Evolutionary conservation across 352 stramenopile genomes (phyloP).

Genomic region (Pythium periplocum): DNA sequence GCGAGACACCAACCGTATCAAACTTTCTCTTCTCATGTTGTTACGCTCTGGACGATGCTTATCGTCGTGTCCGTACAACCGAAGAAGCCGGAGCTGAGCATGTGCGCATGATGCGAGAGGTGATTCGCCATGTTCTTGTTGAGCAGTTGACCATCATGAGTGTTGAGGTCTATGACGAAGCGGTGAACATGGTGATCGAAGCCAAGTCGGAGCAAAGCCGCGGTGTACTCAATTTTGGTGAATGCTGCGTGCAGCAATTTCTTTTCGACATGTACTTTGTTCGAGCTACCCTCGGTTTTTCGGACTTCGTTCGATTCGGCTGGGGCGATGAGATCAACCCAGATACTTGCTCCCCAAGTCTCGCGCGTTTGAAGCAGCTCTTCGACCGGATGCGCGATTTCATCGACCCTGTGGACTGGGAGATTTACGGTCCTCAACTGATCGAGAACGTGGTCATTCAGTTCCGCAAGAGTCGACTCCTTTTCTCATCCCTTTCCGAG

Average conservation of each 20-base stretch:
- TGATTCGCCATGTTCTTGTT: slow-evolving; percentile 63
- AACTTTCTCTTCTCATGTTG: slow-evolving; percentile 84
- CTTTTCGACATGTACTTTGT: slow-evolving; percentile 90
- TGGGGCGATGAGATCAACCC: slow-evolving; percentile 79
- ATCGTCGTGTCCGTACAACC: slow-evolving; percentile 47
- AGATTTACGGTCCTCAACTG: slow-evolving; percentile 82
- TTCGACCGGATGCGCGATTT: slow-evolving; percentile 82
- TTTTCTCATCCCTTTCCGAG: slow-evolving; percentile 83
- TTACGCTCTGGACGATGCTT: slow-evolving; percentile 77
- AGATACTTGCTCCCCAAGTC: slow-evolving; percentile 40
- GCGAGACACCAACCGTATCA: slow-evolving; percentile 74
- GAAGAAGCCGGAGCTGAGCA: slow-evolving; percentile 35
- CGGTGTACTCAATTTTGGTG: slow-evolving; percentile 71
- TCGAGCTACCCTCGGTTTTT: slow-evolving; percentile 75
- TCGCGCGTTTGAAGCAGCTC: slow-evolving; percentile 51
- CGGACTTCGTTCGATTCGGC: slow-evolving; percentile 83
- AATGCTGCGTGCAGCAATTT: slow-evolving; percentile 82
- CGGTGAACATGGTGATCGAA: slow-evolving; percentile 49
- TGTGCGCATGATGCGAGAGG: slow-evolving; percentile 50
- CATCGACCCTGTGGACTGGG: slow-evolving; percentile 84
- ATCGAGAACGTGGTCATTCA: slow-evolving; percentile 84
- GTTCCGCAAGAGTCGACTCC: slow-evolving; percentile 77
- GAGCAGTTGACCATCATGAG: slow-evolving; percentile 77
- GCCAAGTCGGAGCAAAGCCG: slow-evolving; percentile 42
- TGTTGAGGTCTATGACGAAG: slow-evolving; percentile 63